A percentile compares a stretch with the other conserved stretches of the same genome.
Conservation (phyloP, 2,329 filamentous ascomycete species). For the Penicillium sp. region DNA sequence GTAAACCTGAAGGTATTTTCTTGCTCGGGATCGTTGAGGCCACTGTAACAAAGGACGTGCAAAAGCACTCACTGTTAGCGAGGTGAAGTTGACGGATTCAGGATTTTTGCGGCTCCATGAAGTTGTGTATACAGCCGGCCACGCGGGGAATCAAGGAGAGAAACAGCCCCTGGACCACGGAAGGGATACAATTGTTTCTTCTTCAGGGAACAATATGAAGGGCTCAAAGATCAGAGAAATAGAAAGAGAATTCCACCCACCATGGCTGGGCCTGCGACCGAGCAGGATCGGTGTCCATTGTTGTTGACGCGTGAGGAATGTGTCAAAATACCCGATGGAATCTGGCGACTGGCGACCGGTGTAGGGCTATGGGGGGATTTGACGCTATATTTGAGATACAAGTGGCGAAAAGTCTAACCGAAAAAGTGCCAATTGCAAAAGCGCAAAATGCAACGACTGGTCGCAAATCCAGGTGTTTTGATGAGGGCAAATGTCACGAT, state of each 20-base stretch:
- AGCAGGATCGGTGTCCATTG: constrained; percentile 20
- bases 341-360: neutral
- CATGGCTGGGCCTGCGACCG: constrained; percentile 16
- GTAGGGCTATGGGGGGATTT: neutral
- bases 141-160: constrained; percentile 1
- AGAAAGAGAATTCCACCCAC: constrained; percentile 13
- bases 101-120: neutral
- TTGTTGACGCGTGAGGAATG: constrained; percentile 26
- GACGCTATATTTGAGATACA: neutral
- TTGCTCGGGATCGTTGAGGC: constrained; percentile 4
- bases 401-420: neutral
- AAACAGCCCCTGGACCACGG: constrained; percentile 7
- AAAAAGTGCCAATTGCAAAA: neutral
- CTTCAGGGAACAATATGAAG: neutral
- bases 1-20: constrained; percentile 42
- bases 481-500: neutral
- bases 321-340: constrained; percentile 20
- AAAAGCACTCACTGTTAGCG: constrained; percentile 12
- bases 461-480: neutral
- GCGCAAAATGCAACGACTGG: neutral
- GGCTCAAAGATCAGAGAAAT: neutral
- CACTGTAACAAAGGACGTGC: constrained; percentile 9
- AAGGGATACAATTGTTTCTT: neutral
- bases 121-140: neutral
- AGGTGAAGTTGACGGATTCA: neutral